Percentiles rank a stretch among this genome's conserved stretches.
phyloP scores from a whole-genome alignment of 2,329 filamentous ascomycete genomes.

The Cladosporium halotolerans region DNA sequence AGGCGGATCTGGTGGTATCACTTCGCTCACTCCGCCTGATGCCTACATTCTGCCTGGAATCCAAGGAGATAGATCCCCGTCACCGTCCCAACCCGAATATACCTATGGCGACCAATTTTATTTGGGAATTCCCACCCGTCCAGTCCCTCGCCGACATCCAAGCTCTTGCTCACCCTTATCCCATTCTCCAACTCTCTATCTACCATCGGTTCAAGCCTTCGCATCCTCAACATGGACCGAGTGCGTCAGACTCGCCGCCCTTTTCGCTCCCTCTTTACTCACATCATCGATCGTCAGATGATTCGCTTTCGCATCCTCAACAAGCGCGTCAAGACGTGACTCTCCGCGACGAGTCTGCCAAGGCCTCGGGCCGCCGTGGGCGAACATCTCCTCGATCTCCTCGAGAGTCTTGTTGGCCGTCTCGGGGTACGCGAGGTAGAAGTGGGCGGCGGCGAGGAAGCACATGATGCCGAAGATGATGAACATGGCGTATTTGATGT shows the following conservation, averaged over 20 bases:
- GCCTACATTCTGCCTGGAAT: no score
- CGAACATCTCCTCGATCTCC: constrained; percentile 35
- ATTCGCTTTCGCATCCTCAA: constrained; percentile 18
- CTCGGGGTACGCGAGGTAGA: constrained; percentile 40
- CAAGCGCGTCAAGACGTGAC: constrained; percentile 26
- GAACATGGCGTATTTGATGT: constrained; percentile 52
- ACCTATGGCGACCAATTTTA: no score
- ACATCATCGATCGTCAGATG: constrained; percentile 16
- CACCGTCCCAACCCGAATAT: no score
- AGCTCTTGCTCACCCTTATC: no score
- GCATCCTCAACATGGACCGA: neutral
- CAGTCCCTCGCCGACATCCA: no score
- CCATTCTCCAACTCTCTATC: neutral
- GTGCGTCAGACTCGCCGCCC: neutral
- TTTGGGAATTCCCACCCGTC: no score
- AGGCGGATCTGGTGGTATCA: no score
- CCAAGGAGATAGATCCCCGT: no score
- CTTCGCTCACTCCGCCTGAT: no score
- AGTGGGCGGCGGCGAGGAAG: constrained; percentile 40
- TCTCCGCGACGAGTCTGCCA: constrained; percentile 34
- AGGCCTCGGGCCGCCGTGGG: constrained; percentile 27
- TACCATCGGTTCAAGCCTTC: neutral
- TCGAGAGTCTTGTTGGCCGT: constrained; percentile 35
- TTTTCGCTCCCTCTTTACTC: neutral
- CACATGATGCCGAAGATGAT: constrained; percentile 46